phyloP scores from a whole-genome alignment of 495 filamentous ascomycete genomes.

The Delitschia confertaspora region DNA sequence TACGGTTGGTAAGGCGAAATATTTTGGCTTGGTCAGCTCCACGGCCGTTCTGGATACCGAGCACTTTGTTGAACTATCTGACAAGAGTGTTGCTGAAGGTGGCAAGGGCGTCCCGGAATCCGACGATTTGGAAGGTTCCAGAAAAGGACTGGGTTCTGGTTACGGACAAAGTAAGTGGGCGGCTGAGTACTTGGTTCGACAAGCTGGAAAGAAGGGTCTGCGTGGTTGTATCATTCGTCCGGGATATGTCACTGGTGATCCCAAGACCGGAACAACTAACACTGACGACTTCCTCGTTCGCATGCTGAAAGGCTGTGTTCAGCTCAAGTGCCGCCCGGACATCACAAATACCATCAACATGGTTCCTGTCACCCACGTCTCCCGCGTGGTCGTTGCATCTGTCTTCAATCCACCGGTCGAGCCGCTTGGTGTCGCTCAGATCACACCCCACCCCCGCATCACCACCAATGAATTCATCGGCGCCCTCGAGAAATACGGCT shows the following conservation, averaged over 20 bases:
- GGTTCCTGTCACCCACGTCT: slow-evolving; percentile 81
- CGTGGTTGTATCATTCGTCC: slow-evolving; percentile 69
- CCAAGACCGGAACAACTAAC: slow-evolving; percentile 61
- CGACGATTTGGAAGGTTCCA: slow-evolving; percentile 58
- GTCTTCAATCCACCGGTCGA: slow-evolving; percentile 51
- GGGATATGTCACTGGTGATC: slow-evolving; percentile 78
- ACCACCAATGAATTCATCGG: slow-evolving; percentile 70
- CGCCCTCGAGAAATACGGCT: slow-evolving; percentile 67
- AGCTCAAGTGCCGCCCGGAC: slow-evolving; percentile 60
- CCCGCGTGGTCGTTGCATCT: slow-evolving; percentile 64
- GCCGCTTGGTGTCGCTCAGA: slow-evolving; percentile 58
- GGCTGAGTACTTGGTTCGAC: slow-evolving; percentile 68
- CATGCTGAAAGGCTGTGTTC: slow-evolving; percentile 81
- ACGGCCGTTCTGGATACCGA: slow-evolving; percentile 77
- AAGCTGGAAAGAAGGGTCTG: slow-evolving; percentile 71
- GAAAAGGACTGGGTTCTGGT: slow-evolving; percentile 63
- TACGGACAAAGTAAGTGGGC: slow-evolving; percentile 92
- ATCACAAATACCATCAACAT: slow-evolving; percentile 86
- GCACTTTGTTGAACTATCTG: slow-evolving; percentile 65
- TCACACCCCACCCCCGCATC: slow-evolving; percentile 72
- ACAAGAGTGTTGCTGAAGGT: slow-evolving; percentile 46
- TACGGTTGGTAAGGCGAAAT: slow-evolving; percentile 66
- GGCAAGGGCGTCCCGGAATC: slow-evolving; percentile 50
- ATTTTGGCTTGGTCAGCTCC: slow-evolving; percentile 74
- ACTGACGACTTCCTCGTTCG: slow-evolving; percentile 91